phyloP scores from a whole-genome alignment of 2,329 filamentous ascomycete species.

The Arthroderma uncinatum region DNA sequence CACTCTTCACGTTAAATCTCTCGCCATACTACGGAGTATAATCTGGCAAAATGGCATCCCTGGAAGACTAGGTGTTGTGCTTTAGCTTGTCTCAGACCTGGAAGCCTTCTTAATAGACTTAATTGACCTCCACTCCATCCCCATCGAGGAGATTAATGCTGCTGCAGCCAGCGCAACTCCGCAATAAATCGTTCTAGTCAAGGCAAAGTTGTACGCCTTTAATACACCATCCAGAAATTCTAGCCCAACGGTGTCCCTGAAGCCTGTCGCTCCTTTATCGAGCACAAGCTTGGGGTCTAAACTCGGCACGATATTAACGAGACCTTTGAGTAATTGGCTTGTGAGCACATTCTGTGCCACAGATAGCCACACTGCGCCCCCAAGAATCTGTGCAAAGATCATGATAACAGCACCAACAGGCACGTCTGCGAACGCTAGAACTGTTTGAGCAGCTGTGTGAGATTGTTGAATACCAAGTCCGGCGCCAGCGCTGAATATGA shows the following conservation, averaged over 20 bases:
- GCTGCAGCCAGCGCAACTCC: slow-evolving; percentile 8
- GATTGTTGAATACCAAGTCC: slow-evolving; percentile 30
- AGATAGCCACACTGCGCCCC: slow-evolving; percentile 29
- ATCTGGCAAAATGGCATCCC: no score
- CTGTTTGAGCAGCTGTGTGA: slow-evolving; percentile 27
- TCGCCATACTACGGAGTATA: no score
- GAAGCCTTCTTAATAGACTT: background rate
- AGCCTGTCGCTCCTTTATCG: slow-evolving; percentile 28
- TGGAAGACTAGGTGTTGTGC: background rate
- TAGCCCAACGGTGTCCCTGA: slow-evolving; percentile 22
- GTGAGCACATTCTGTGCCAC: slow-evolving; percentile 31
- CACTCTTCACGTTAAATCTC: no score
- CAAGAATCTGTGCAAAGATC: slow-evolving; percentile 30
- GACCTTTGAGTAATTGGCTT: slow-evolving; percentile 23
- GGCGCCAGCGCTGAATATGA: slow-evolving; percentile 27
- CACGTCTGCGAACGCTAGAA: slow-evolving; percentile 24
- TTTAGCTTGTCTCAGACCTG: background rate
- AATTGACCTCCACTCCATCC: slow-evolving; percentile 9
- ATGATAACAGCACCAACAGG: slow-evolving; percentile 27
- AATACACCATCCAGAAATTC: slow-evolving; percentile 23
- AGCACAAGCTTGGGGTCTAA: slow-evolving; percentile 22
- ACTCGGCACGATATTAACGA: slow-evolving; percentile 19
- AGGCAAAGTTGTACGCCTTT: slow-evolving; percentile 28
- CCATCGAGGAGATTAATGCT: background rate
- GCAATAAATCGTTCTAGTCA: slow-evolving; percentile 24